These are phyloP conservation scores for Cryphonectria radicalis DNA, from an alignment of 2,329 filamentous ascomycete species.

Conservation along the genomic window DNA sequence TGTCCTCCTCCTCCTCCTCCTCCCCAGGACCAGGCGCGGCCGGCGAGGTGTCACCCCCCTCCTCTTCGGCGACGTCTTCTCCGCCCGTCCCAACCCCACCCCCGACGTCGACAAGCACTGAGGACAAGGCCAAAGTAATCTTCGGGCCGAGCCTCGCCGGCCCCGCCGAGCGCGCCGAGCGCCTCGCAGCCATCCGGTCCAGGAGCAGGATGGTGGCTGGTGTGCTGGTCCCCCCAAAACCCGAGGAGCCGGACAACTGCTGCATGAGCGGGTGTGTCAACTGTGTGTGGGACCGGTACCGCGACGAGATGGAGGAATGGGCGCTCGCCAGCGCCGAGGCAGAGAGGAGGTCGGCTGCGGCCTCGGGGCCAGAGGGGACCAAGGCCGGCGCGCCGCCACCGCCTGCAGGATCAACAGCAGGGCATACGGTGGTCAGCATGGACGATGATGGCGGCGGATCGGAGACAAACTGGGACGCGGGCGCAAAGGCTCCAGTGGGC, in stretches of 20 bases:
- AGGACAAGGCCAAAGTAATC: slow-evolving; percentile 68
- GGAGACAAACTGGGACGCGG: slow-evolving; percentile 65
- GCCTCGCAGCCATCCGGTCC: slow-evolving; percentile 60
- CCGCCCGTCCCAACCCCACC: slow-evolving; percentile 44
- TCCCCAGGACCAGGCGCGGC: neutral
- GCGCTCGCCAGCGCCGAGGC: slow-evolving; percentile 68
- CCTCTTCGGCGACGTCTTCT: slow-evolving; percentile 39
- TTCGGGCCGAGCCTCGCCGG: slow-evolving; percentile 82
- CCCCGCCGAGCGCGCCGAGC: slow-evolving; percentile 69
- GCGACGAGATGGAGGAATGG: slow-evolving; percentile 94
- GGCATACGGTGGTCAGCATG: slow-evolving; percentile 60
- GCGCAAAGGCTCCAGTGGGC: slow-evolving; percentile 39
- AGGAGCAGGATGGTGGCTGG: slow-evolving; percentile 73
- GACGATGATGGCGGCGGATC: slow-evolving; percentile 82
- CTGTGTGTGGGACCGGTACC: slow-evolving; percentile 91
- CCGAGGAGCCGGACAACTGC: slow-evolving; percentile 93
- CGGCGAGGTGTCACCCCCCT: slow-evolving; percentile 26
- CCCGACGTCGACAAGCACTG: slow-evolving; percentile 46
- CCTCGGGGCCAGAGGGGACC: neutral
- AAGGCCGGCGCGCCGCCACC: neutral
- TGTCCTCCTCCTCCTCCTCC: slow-evolving; percentile 17
- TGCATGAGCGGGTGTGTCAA: slow-evolving; percentile 99
- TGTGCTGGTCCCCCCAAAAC: slow-evolving; percentile 79
- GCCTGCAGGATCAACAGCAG: slow-evolving; percentile 32
- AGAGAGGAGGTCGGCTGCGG: slow-evolving; percentile 45